Conservation (phyloP, 2,329 filamentous ascomycete genomes). For the Xylaria digitata region DNA sequence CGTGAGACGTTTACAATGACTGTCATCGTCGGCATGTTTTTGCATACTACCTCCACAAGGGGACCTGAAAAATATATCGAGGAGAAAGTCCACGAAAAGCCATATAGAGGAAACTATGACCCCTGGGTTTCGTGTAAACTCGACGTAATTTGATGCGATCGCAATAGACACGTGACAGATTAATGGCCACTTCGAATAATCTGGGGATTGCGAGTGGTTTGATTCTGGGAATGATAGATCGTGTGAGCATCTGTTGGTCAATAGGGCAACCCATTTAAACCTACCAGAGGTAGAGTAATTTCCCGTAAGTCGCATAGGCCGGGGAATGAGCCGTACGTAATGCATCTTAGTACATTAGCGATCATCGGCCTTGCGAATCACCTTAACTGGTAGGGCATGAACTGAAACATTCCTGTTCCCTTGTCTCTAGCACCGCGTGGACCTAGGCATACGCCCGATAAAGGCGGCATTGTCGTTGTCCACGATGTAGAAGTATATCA, state of each 20-base stretch:
- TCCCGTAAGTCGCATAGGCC: background rate
- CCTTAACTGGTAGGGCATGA: constrained; percentile 14
- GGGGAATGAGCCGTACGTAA: constrained; percentile 5
- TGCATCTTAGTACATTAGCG: background rate
- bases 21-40: background rate
- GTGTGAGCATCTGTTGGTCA: background rate
- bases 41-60: background rate
- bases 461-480: background rate
- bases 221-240: background rate
- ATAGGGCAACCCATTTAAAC: constrained; percentile 2
- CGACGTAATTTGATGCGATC: constrained; percentile 9
- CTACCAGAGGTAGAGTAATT: background rate
- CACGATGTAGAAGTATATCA: constrained; percentile 4
- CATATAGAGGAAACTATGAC: background rate
- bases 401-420: constrained; percentile 12
- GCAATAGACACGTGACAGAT: constrained; percentile 8
- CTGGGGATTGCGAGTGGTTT: background rate
- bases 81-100: background rate
- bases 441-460: constrained; percentile 14
- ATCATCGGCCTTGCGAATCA: background rate
- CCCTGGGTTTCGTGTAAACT: background rate
- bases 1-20: background rate
- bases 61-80: background rate
- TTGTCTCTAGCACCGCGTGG: constrained; percentile 16
- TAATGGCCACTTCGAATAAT: constrained; percentile 4